Conservation (phyloP, 257 asterid species). For the Capsicum pubescens region DNA sequence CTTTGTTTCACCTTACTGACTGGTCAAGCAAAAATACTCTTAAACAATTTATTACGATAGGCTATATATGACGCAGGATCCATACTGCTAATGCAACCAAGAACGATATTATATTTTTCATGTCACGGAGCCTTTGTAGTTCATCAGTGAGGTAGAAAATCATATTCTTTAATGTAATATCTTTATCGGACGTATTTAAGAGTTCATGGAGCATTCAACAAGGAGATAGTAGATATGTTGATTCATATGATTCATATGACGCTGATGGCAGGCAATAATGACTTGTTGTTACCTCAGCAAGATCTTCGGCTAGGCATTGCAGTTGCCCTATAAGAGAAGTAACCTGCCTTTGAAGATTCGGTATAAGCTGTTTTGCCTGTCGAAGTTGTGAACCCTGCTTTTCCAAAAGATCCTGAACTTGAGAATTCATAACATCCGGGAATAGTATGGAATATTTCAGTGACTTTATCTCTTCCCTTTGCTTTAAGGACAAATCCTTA, state of each 20-base stretch:
- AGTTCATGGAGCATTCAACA: background rate
- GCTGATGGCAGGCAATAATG: background rate
- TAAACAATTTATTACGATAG: background rate
- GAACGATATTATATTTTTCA: background rate
- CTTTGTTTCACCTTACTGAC: background rate
- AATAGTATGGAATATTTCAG: conserved; percentile 74
- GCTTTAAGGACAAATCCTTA: conserved; percentile 95
- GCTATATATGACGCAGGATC: background rate
- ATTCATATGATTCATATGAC: background rate
- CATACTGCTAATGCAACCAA: too few relatives aligned
- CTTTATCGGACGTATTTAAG: background rate
- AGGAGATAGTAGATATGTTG: background rate
- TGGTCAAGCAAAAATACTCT: background rate
- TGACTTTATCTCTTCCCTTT: conserved; percentile 93
- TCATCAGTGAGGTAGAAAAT: background rate
- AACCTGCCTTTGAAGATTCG: conserved; percentile 91
- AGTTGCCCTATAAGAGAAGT: conserved; percentile 90
- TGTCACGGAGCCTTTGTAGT: background rate
- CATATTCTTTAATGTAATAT: background rate
- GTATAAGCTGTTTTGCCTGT: conserved; percentile 90
- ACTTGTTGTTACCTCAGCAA: conserved; percentile 73
- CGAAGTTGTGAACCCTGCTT: conserved; percentile 77
- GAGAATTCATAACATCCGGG: conserved; percentile 77
- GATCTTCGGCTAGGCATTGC: conserved; percentile 87
- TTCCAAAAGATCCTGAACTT: conserved; percentile 64